These are phyloP conservation scores for Pythium coloratum DNA, from an alignment of 352 stramenopile species.

Conservation along the genomic window DNA sequence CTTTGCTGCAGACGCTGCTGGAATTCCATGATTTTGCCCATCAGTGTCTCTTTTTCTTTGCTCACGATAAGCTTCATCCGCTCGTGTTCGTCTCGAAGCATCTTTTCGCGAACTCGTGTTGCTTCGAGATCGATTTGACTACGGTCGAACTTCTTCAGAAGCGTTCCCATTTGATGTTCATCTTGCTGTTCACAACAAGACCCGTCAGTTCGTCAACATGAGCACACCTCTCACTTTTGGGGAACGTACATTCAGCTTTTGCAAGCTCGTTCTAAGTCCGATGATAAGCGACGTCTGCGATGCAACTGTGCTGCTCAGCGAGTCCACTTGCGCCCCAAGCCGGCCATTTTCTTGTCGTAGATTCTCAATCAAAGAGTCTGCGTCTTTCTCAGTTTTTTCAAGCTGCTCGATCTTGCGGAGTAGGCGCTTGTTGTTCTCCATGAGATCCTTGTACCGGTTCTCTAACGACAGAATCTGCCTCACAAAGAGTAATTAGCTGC, in stretches of 20 bases:
- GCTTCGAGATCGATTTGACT: conserved; percentile 53
- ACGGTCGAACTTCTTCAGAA: conserved; percentile 49
- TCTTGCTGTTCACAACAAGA: conserved; percentile 34
- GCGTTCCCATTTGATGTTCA: conserved; percentile 39
- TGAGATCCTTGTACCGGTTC: conserved; percentile 54
- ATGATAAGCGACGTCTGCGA: conserved; percentile 65
- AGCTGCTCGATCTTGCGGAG: conserved; percentile 63
- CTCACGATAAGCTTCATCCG: conserved; percentile 39
- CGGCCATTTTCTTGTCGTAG: conserved; percentile 46
- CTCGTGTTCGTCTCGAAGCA: conserved; percentile 49
- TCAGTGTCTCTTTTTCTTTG: conserved; percentile 55
- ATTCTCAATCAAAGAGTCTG: conserved; percentile 32
- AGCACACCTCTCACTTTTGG: not conserved
- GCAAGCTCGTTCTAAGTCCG: conserved; percentile 52
- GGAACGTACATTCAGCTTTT: conserved; percentile 41
- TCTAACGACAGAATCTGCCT: conserved; percentile 57
- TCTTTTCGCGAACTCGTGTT: conserved; percentile 50
- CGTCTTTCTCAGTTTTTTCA: conserved; percentile 50
- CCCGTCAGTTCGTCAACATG: not conserved
- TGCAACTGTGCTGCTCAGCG: conserved; percentile 45
- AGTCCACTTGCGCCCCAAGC: conserved; percentile 39
- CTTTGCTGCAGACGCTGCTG: conserved; percentile 50
- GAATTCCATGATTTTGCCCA: conserved; percentile 57
- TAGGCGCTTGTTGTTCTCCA: conserved; percentile 74
- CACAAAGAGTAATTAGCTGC: not conserved